These are phyloP conservation scores for Thielaviopsis musarum DNA, from an alignment of 2,329 filamentous ascomycete species.

Conservation along the genomic window DNA sequence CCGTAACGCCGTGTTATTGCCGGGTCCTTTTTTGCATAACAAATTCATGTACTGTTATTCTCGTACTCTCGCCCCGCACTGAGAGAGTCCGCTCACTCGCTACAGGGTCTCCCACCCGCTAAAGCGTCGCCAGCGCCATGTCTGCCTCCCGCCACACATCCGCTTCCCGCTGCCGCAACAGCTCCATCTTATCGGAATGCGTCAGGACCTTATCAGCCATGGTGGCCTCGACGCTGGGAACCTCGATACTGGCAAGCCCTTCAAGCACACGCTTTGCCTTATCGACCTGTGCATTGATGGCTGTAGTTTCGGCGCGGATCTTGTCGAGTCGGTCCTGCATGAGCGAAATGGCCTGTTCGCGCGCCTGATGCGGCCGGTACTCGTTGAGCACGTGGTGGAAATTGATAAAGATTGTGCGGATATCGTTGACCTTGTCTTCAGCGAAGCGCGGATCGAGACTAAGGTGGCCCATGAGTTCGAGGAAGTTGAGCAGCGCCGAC, in stretches of 20 bases:
- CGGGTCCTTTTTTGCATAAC: too few species aligned
- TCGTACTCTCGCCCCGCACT: not conserved
- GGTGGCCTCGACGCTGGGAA: conserved; percentile 9
- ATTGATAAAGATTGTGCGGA: conserved; percentile 74
- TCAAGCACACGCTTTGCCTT: conserved; percentile 59
- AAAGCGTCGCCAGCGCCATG: not conserved
- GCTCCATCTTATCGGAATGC: not conserved
- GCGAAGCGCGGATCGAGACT: conserved; percentile 47
- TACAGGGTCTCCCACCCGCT: not conserved
- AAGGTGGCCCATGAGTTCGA: conserved; percentile 64
- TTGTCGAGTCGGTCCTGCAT: conserved; percentile 72
- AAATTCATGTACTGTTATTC: too few species aligned
- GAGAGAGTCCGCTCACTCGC: not conserved
- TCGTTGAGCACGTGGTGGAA: conserved; percentile 88
- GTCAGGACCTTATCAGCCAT: not conserved
- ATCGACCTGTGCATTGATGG: conserved; percentile 48
- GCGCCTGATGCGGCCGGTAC: conserved; percentile 81
- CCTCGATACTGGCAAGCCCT: conserved; percentile 41
- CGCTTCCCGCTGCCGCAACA: not conserved
- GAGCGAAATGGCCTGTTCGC: conserved; percentile 71
- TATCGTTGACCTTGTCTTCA: conserved; percentile 55
- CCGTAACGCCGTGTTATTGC: too few species aligned
- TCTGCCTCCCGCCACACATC: conserved; percentile 4
- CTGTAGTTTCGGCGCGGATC: conserved; percentile 55
- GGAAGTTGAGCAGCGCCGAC: conserved; percentile 72